Base-by-base conservation (phyloP, 2,329 filamentous ascomycete genomes). In the Colletotrichum gigasporum region DNA sequence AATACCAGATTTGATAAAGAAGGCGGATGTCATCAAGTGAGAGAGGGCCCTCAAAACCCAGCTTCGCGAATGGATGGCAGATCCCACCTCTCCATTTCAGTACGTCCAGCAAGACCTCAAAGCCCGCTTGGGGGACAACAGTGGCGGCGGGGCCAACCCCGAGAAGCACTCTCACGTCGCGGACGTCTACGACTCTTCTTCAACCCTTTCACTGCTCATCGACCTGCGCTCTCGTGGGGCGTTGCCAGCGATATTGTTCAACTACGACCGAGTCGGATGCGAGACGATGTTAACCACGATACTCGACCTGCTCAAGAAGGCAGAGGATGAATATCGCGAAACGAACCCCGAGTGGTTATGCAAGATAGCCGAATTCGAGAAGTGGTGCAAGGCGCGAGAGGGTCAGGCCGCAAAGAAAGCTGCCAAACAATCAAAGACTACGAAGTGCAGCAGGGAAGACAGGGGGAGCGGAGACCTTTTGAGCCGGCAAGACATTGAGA, bases 181-280 rank as follows among this genome's bases (percentile, higher is more conserved):
- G 4, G 30, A 55, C 30, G 26, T 22, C 20, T 39, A 26, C 22
- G 22, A 28, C n/a, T n/a, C n/a, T 18, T 30, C 67, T 10, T 39
- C 58, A 3, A 42, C 51, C 26, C 78, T 91, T 16, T 83, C 87
- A 1, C 76, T 92, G 28, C 78, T 91, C 0, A 82, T 79, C 14
- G 83, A 88, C 30, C 80, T 94, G 1, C 85, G 92, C 50, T 78
- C 81, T 14, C 85, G 88, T 59, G 84, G 87, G 58, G 90, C 89
- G 0, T 80, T 95, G 1, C 92, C 91, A 0, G 91, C 90, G 0
- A 87, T 95, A 11, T 74, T 94, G 1, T 95, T 95, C 80, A 92
- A 92, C 71, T 95, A 92, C 69, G 90, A 94, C 67, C 87, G 91
- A 48, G 74, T 75, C 2, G 75, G 79, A 28, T 94, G 92, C 69